A percentile compares a stretch with the other conserved stretches of the same genome.
Evolutionary conservation across 306 rosid species (phyloP).

Genomic region (Vigna hirtella): DNA sequence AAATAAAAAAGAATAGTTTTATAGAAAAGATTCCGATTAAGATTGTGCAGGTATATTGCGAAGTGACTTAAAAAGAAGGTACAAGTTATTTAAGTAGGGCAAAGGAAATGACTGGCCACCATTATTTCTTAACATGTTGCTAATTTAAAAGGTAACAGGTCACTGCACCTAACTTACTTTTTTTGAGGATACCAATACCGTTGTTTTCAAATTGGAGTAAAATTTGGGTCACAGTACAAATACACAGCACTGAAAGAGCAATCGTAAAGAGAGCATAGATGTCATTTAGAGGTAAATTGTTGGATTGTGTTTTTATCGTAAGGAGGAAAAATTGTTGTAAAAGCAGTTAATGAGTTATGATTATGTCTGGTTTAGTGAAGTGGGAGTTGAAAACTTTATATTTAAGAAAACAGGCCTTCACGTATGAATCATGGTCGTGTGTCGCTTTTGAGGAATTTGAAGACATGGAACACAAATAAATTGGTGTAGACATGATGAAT

Average conservation of each 20-base stretch:
- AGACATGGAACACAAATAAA: constrained; percentile 37
- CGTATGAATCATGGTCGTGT: constrained; percentile 44
- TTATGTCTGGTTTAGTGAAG: constrained; percentile 53
- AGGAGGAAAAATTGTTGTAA: background rate
- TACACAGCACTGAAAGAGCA: background rate
- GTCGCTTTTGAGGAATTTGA: constrained; percentile 28
- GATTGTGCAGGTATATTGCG: background rate
- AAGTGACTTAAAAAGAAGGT: constrained; percentile 5
- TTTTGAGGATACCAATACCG: constrained; percentile 16
- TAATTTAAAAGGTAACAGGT: constrained; percentile 45
- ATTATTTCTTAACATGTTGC: background rate
- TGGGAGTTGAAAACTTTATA: constrained; percentile 44
- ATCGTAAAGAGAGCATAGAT: too few species aligned
- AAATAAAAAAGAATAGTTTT: too few species aligned
- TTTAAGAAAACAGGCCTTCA: constrained; percentile 38
- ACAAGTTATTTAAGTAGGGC: constrained; percentile 21
- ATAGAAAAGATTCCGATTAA: background rate
- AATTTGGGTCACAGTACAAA: background rate
- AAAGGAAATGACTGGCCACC: constrained; percentile 47
- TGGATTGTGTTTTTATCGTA: constrained; percentile 17
- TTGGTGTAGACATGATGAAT: constrained; percentile 42
- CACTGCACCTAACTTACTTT: constrained; percentile 40
- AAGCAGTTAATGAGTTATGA: constrained; percentile 50
- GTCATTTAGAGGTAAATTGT: background rate
- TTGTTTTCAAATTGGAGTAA: constrained; percentile 7